These are phyloP conservation scores for Solanum clarkiae DNA, from an alignment of 257 asterid genomes.

Conservation along the genomic window DNA sequence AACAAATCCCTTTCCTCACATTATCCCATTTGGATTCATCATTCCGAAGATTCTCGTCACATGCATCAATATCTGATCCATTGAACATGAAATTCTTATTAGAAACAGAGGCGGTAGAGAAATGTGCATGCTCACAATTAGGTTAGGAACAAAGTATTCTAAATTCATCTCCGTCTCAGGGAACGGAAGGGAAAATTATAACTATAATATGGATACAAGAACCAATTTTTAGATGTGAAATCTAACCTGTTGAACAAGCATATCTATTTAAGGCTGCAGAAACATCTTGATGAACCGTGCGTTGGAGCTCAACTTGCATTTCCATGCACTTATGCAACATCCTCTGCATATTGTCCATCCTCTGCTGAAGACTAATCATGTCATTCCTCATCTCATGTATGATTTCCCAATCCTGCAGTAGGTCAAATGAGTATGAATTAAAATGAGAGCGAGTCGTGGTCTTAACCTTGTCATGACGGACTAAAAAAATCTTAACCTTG, in stretches of 20 bases:
- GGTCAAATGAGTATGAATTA: not conserved
- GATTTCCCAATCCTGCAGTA: conserved; percentile 52
- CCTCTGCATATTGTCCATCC: conserved; percentile 63
- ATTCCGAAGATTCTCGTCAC: conserved; percentile 5
- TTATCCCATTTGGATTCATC: conserved; percentile 55
- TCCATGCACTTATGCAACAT: conserved; percentile 81
- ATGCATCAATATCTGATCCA: conserved; percentile 17
- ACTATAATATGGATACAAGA: not conserved
- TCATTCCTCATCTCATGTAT: conserved; percentile 60
- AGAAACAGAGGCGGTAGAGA: not conserved
- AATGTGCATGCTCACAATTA: not conserved
- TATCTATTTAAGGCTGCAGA: conserved; percentile 68
- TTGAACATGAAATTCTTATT: not conserved
- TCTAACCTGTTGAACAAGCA: conserved; percentile 35
- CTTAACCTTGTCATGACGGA: not conserved
- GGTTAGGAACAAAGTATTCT: not conserved
- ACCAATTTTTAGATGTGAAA: not conserved
- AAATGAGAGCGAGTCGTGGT: not conserved
- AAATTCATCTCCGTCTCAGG: not conserved
- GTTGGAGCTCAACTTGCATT: conserved; percentile 75
- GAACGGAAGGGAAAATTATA: not conserved
- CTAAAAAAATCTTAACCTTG: not conserved
- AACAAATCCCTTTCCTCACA: conserved; percentile 80
- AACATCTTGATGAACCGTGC: conserved; percentile 55
- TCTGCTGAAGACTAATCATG: conserved; percentile 62